Conservation (phyloP, 352 stramenopile species). For the Phytophthora tentaculata region DNA sequence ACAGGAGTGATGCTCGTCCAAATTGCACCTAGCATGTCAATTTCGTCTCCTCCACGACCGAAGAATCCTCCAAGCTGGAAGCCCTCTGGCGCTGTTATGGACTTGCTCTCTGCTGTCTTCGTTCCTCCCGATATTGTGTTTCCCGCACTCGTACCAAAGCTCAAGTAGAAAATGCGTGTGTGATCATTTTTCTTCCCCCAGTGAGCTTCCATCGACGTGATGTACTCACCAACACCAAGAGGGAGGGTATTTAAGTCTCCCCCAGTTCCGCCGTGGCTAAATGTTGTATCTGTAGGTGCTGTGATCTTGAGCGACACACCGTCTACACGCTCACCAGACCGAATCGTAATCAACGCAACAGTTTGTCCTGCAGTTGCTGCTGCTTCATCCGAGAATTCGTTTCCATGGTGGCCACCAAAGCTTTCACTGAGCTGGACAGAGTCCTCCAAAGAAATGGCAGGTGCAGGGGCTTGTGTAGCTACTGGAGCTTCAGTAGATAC, state of each 20-base stretch:
- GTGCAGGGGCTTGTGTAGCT: not conserved
- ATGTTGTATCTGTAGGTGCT: not conserved
- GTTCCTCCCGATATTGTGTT: slow-evolving; percentile 4
- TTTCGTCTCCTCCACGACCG: slow-evolving; percentile 1
- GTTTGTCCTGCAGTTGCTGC: not conserved
- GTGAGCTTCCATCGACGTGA: slow-evolving; percentile 4
- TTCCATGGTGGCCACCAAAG: not conserved
- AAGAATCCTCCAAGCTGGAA: slow-evolving; percentile 2
- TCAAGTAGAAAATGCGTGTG: slow-evolving; percentile 5
- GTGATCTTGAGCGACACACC: not conserved
- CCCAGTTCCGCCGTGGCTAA: not conserved
- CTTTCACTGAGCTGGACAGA: not conserved
- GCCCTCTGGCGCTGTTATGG: not conserved
- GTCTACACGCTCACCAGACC: not conserved
- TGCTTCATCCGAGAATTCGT: not conserved
- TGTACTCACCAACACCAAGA: slow-evolving; percentile 1
- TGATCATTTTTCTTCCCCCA: slow-evolving; percentile 1
- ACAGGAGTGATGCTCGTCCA: not conserved
- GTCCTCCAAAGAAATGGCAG: not conserved
- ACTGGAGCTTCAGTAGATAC: not conserved
- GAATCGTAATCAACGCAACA: not conserved
- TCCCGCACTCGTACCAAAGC: slow-evolving; percentile 3
- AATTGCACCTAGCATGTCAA: not conserved
- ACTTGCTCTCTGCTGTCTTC: not conserved
- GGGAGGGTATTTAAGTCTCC: slow-evolving; percentile 1